Conservation (phyloP, 176 grass and related monocot species). For the Juncus effusus region DNA sequence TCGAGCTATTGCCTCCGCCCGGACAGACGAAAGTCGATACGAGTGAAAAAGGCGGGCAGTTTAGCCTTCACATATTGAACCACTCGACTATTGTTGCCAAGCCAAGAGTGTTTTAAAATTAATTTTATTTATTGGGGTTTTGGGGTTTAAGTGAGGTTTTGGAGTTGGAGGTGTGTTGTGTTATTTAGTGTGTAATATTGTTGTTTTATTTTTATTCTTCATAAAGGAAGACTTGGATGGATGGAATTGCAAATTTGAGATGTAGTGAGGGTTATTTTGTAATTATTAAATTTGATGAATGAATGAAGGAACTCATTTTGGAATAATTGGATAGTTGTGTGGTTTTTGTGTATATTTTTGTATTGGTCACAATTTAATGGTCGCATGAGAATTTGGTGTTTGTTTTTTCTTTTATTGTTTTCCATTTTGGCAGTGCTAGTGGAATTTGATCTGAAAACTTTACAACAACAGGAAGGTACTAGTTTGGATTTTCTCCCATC, state of each 20-base stretch:
- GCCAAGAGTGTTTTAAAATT: constrained; percentile 41
- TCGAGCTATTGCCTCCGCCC: constrained; percentile 52
- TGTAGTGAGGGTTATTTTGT: constrained; percentile 4
- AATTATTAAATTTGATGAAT: constrained; percentile 18
- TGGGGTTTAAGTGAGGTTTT: constrained; percentile 1
- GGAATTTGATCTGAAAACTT: no score
- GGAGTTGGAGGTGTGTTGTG: not conserved
- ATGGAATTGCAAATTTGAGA: not conserved
- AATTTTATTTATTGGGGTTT: not conserved
- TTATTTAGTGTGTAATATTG: constrained; percentile 15
- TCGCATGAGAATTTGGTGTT: no score
- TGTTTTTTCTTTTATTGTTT: no score
- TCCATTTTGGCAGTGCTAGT: no score
- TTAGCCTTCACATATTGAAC: constrained; percentile 83
- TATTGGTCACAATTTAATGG: no score
- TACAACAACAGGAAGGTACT: no score
- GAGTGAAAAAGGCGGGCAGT: constrained; percentile 70
- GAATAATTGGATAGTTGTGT: not conserved
- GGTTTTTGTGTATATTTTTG: no score
- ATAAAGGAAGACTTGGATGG: not conserved
- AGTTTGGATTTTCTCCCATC: no score
- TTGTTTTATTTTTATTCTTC: constrained; percentile 3
- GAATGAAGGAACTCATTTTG: constrained; percentile 15
- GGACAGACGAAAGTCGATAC: constrained; percentile 63
- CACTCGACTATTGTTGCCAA: constrained; percentile 62